Percentiles rank a stretch among this genome's conserved stretches.
Conservation (phyloP, 441 rosid species). For the California macrophylla region DNA sequence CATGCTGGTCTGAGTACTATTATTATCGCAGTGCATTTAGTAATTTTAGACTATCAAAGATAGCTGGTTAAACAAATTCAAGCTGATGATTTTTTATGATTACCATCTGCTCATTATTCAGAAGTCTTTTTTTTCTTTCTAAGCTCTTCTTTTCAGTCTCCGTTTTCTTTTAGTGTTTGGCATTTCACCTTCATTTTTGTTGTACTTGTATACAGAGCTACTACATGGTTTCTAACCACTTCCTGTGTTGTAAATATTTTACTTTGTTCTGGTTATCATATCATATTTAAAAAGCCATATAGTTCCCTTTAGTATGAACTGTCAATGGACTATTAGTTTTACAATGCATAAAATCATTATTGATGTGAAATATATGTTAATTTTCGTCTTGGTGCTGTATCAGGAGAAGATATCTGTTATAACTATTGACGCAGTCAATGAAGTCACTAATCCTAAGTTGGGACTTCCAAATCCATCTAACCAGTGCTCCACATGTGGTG, state of each 20-base stretch:
- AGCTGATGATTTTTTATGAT: neutral
- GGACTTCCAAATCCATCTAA: slow-evolving; percentile 71
- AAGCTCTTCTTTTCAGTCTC: neutral
- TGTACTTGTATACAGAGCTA: neutral
- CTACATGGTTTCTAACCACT: neutral
- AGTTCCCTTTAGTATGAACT: neutral
- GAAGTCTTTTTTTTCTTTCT: neutral
- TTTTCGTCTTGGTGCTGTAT: slow-evolving; percentile 15
- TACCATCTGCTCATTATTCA: neutral
- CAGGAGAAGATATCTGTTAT: slow-evolving; percentile 54
- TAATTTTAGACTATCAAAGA: neutral
- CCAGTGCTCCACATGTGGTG: slow-evolving; percentile 60
- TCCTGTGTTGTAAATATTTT: neutral
- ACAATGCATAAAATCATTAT: neutral
- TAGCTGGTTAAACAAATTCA: neutral
- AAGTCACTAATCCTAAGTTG: slow-evolving; percentile 62
- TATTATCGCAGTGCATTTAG: neutral
- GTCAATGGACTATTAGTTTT: neutral
- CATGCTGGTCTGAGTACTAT: neutral
- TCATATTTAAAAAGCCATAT: neutral
- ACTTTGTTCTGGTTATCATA: neutral
- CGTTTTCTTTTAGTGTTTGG: neutral
- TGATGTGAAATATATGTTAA: neutral
- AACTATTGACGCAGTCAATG: slow-evolving; percentile 35
- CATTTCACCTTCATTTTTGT: neutral